Base-by-base conservation (phyloP, 495 filamentous ascomycete species). In the Xylaria telfairii region DNA sequence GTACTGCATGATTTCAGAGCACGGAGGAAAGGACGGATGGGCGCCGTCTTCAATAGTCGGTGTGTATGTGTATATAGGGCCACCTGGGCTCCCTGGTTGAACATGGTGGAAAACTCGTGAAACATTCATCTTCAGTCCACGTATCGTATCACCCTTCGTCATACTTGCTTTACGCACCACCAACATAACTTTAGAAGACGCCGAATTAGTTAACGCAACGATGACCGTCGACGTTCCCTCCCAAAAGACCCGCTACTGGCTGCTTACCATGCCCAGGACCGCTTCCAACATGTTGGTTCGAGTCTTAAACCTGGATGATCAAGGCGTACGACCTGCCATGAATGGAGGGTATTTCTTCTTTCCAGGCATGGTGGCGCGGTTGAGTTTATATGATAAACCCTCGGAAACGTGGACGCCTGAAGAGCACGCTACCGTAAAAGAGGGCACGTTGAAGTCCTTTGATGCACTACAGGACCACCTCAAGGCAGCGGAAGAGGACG, bases 311-410 rank as follows among this genome's bases (percentile, higher is more conserved):
- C 72, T 85, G n/a, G 67, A 75, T 0, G 72, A 82, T 12, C 84
- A 85, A 65, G 77, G 76, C 4, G 64, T 59, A 0, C 46, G 70
- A n/a, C 60, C 70, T 24, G 26, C 69, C n/a, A 8, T 10, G 39
- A 57, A 78, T n/a, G 80, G 78, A 15, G 83, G 83, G 19, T 85
- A 85, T 61, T 84, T 81, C 68, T 83, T 84, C 66, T 68, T 74
- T 30, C 24, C 66, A 1, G 71, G 74, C 37, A 75, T 78, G 51
- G 9, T 70, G 1, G 15, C 47, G 0, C 70, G 69, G 41, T 19
- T 73, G 19, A 65, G 65, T 12, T 26, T 67, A 15, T 41, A 72
- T 32, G 21, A 56, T 46, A 81, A 75, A 65, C 76, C 76, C 4
- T 26, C 74, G 5, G 68, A 73, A 17, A 56, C 79, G 4, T 82